Conservation (phyloP, 139 green algal species). For the Coccomyxa sp. region DNA sequence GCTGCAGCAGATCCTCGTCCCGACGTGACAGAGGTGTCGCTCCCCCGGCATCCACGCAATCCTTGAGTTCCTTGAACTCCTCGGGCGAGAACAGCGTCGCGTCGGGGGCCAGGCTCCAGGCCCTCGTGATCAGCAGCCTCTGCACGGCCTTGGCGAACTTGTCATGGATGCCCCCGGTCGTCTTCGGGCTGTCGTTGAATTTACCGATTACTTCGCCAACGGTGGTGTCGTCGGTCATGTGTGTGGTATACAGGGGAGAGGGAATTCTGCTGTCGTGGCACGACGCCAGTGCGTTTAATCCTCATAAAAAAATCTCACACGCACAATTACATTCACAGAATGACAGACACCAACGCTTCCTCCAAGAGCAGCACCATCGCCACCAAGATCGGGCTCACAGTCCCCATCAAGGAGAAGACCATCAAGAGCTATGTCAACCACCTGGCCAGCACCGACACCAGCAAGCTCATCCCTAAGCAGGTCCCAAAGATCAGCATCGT, state of each 20-base stretch:
- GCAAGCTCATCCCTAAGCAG: neutral
- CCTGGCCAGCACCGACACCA: neutral
- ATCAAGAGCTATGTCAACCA: conserved; percentile 1
- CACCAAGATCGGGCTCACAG: neutral
- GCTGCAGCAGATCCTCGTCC: neutral
- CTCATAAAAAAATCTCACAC: neutral
- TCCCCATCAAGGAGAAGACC: neutral
- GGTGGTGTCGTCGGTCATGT: neutral
- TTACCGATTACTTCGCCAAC: neutral
- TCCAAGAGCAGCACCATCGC: neutral
- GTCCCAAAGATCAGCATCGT: neutral
- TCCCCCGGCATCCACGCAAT: neutral
- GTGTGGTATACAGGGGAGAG: neutral
- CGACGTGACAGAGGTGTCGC: neutral
- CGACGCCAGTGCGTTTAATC: neutral
- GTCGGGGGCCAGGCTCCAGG: neutral
- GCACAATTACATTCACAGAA: neutral
- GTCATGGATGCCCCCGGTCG: neutral
- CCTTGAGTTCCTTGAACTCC: neutral
- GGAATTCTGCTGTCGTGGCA: neutral
- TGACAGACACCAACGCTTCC: neutral
- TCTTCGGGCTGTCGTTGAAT: neutral
- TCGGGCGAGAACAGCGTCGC: neutral
- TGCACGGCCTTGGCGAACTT: neutral
- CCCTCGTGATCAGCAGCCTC: neutral